A percentile compares a stretch with the other conserved stretches of the same genome.
These are phyloP conservation scores for Fusarium redolens DNA, from an alignment of 2,329 filamentous ascomycete genomes.

Conservation along the genomic window DNA sequence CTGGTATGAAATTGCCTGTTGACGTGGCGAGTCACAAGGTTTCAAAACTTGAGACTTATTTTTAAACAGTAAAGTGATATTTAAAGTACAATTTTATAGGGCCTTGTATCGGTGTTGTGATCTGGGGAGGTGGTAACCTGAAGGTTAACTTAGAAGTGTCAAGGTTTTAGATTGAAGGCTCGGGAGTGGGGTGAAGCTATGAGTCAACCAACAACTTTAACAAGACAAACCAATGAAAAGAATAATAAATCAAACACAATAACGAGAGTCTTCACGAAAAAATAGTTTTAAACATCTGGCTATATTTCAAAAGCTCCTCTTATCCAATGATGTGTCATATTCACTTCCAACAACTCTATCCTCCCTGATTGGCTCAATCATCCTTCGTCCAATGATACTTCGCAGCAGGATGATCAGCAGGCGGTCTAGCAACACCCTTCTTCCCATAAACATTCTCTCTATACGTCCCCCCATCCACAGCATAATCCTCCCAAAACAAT, in stretches of 20 bases:
- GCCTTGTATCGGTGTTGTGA: background rate
- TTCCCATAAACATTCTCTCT: constrained; percentile 56
- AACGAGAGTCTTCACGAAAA: too few relatives aligned
- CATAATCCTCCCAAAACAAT: constrained; percentile 64
- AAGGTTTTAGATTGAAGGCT: background rate
- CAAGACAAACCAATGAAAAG: too few relatives aligned
- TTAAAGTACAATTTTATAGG: too few relatives aligned
- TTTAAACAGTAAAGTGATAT: fast-evolving
- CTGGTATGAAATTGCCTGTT: too few relatives aligned
- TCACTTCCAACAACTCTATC: background rate
- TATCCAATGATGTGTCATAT: background rate
- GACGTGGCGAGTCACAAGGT: background rate
- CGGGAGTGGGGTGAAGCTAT: background rate
- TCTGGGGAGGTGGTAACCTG: background rate
- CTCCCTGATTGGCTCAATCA: background rate
- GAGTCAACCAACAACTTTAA: background rate
- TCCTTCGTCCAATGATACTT: constrained; percentile 55
- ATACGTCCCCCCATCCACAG: constrained; percentile 56
- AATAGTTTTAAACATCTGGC: background rate
- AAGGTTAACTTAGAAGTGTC: background rate
- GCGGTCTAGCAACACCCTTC: constrained; percentile 49
- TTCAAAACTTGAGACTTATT: fast-evolving
- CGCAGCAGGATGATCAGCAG: constrained; percentile 54
- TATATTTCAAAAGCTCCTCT: background rate
- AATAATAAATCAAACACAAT: background rate